Evolutionary conservation across 192 early-diverging fungal genomes (phyloP).

Genomic region (Lunasporangiospora selenospora): DNA sequence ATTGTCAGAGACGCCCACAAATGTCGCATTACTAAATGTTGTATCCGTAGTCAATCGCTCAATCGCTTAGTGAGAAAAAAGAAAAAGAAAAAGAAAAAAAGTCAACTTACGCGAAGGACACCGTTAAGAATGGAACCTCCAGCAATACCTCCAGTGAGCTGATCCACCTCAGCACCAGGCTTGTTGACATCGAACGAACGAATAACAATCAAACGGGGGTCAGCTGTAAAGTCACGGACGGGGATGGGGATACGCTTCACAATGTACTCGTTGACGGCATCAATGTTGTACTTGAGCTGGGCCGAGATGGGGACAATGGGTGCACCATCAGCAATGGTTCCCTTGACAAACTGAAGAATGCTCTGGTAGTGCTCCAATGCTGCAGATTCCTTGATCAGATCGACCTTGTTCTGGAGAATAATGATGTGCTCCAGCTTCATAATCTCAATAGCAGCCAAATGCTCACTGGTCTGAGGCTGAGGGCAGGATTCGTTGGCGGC

Average conservation of each 20-base stretch:
- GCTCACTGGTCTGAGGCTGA: constrained; percentile 98
- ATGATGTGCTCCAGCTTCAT: constrained; percentile 98
- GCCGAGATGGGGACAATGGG: constrained; percentile 98
- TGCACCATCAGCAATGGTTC: constrained; percentile 91
- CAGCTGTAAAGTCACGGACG: constrained; percentile 88
- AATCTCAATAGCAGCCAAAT: constrained; percentile 98
- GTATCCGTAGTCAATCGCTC: too few species aligned
- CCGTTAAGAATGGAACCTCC: constrained; percentile 96
- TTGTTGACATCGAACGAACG: constrained; percentile 99
- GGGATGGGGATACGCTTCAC: constrained; percentile 96
- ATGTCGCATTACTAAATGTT: too few species aligned
- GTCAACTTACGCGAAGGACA: constrained; percentile 68
- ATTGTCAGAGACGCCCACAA: too few species aligned
- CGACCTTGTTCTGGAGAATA: constrained; percentile 99
- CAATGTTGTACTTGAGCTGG: constrained; percentile 98
- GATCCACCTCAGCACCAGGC: constrained; percentile 91
- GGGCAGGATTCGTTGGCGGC: constrained; percentile 99
- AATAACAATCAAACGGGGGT: constrained; percentile 96
- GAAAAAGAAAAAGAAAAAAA: not conserved
- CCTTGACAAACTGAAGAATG: constrained; percentile 94
- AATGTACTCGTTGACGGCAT: constrained; percentile 98
- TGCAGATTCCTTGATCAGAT: constrained; percentile 93
- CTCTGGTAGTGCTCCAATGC: constrained; percentile 89
- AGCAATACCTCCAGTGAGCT: constrained; percentile 96
- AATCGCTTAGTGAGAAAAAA: not conserved